Evolutionary conservation across 2,329 filamentous ascomycete species (phyloP).

Genomic region (Simplicillium sp.): DNA sequence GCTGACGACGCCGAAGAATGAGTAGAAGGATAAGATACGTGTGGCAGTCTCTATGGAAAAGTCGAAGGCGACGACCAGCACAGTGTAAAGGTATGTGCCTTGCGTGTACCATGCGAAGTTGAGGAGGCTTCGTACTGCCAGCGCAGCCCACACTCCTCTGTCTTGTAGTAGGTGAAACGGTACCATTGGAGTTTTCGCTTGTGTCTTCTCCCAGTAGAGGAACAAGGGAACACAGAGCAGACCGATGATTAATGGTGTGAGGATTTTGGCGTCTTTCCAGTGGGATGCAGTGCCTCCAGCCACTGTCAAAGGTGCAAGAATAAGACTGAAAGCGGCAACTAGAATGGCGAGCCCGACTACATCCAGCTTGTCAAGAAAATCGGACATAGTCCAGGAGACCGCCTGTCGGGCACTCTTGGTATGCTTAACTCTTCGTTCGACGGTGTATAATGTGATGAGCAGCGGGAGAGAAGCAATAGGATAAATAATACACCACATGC

Average conservation of each 20-base stretch:
- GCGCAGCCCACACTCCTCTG: conserved; percentile 50
- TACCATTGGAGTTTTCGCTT: conserved; percentile 40
- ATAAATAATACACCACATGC: conserved; percentile 56
- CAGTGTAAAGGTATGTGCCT: conserved; percentile 49
- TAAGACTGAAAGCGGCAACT: conserved; percentile 34
- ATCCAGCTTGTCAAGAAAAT: conserved; percentile 50
- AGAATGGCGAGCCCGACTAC: conserved; percentile 36
- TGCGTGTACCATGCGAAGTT: conserved; percentile 48
- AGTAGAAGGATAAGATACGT: conserved; percentile 46
- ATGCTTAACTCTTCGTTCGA: conserved; percentile 15
- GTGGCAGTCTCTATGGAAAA: conserved; percentile 45
- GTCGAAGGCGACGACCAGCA: conserved; percentile 48
- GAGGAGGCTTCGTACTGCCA: conserved; percentile 41
- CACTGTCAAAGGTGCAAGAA: conserved; percentile 42
- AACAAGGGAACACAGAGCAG: conserved; percentile 37
- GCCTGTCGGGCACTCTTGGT: background rate
- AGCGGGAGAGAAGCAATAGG: conserved; percentile 46
- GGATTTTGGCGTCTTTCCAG: conserved; percentile 41
- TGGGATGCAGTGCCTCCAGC: conserved; percentile 36
- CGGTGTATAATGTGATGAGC: conserved; percentile 28
- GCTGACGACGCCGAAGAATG: conserved; percentile 41
- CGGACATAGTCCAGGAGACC: conserved; percentile 5
- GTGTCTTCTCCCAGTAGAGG: conserved; percentile 41
- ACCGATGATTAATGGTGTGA: conserved; percentile 41
- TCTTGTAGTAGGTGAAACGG: conserved; percentile 49